Conservation (phyloP, 345 rosid genomes). For the Geranium brycei region DNA sequence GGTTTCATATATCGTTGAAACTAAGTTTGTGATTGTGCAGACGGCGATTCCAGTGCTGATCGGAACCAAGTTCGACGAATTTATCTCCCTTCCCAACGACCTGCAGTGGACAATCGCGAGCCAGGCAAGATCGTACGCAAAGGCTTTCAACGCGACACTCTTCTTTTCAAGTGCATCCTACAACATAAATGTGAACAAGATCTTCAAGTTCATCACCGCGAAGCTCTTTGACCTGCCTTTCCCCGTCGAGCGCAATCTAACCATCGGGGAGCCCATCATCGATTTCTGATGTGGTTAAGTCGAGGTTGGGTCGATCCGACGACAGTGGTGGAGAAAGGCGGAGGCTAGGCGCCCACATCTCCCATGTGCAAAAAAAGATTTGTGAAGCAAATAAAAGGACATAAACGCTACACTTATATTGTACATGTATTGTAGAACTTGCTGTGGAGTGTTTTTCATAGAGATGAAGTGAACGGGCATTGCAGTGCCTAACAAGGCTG, state of each 20-base stretch:
- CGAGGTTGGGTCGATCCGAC: not conserved
- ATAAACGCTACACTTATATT: no score
- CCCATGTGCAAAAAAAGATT: not conserved
- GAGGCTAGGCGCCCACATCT: slow-evolving; percentile 13
- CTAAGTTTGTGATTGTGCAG: slow-evolving; percentile 20
- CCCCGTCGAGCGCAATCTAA: slow-evolving; percentile 74
- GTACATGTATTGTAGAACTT: no score
- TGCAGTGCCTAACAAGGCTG: no score
- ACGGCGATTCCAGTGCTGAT: slow-evolving; percentile 73
- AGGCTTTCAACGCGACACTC: slow-evolving; percentile 66
- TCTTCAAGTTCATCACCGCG: slow-evolving; percentile 90
- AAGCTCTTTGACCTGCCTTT: slow-evolving; percentile 84
- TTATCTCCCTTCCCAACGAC: slow-evolving; percentile 82
- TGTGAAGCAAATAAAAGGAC: no score
- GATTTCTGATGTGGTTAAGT: slow-evolving; percentile 34
- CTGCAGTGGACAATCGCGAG: slow-evolving; percentile 81
- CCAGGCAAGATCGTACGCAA: slow-evolving; percentile 91
- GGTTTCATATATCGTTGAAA: no score
- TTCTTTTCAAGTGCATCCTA: slow-evolving; percentile 89
- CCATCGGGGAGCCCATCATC: slow-evolving; percentile 75
- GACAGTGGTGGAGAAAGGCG: slow-evolving; percentile 2
- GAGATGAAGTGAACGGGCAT: no score
- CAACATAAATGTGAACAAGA: slow-evolving; percentile 87
- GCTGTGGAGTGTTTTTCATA: no score
- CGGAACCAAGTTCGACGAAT: slow-evolving; percentile 91